Evolutionary conservation across 176 grass and related monocot species (phyloP).

Genomic region (Chloris gayana): DNA sequence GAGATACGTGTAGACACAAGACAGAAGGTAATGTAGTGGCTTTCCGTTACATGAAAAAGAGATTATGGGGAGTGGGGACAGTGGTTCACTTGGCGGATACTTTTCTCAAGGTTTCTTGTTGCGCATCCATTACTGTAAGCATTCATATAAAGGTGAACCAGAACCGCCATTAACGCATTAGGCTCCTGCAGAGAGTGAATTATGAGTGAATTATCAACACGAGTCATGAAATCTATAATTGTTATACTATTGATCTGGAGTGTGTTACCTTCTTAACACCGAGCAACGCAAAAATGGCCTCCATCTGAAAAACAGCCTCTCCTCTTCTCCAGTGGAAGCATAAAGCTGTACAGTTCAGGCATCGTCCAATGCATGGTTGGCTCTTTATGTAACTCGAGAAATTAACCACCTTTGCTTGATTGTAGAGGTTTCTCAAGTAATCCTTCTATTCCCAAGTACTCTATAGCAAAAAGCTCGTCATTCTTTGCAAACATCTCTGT

Average conservation of each 20-base stretch:
- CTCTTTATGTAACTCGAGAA: slow-evolving; percentile 7
- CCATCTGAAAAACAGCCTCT: slow-evolving; percentile 6
- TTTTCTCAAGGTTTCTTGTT: not conserved
- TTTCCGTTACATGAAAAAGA: not conserved
- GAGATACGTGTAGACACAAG: not conserved
- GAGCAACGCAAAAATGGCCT: not conserved
- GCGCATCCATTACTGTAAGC: not conserved
- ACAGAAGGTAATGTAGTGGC: not conserved
- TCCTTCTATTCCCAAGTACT: slow-evolving; percentile 57
- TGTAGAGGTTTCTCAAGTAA: slow-evolving; percentile 42
- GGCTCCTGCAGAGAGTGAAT: not conserved
- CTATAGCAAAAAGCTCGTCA: slow-evolving; percentile 75
- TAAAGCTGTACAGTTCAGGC: slow-evolving; percentile 1
- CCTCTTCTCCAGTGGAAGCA: not conserved
- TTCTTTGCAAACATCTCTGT: slow-evolving; percentile 83
- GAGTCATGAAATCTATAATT: not conserved
- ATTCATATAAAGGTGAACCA: not conserved
- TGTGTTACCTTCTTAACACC: slow-evolving; percentile 21
- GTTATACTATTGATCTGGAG: not conserved
- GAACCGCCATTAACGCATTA: not conserved
- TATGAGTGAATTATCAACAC: not conserved
- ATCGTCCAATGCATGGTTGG: not conserved
- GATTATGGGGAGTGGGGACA: not conserved
- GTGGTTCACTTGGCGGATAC: not conserved
- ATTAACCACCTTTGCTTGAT: slow-evolving; percentile 35